A percentile compares a stretch with the other conserved stretches of the same genome.
These are phyloP conservation scores for Bidens hawaiensis DNA, from an alignment of 140 eudicot genomes.

Conservation along the genomic window DNA sequence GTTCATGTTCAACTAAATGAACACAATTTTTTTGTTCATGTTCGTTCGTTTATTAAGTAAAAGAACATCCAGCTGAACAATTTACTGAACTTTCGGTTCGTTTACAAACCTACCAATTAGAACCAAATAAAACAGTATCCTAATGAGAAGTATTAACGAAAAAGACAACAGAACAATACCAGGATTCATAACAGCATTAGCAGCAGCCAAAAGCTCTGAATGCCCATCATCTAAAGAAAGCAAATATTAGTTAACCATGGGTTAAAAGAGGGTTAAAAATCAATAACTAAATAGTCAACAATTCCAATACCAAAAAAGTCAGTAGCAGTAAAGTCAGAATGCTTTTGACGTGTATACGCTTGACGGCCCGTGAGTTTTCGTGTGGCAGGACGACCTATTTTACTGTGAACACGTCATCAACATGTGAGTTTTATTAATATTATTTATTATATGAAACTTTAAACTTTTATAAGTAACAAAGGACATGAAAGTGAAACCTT, in stretches of 20 bases:
- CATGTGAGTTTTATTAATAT: not conserved
- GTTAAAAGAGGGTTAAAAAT: conserved; percentile 2
- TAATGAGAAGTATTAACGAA: not conserved
- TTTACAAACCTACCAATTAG: conserved; percentile 16
- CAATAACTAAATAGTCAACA: not conserved
- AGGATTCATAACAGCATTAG: conserved; percentile 52
- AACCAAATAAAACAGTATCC: not conserved
- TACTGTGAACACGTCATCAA: conserved; percentile 40
- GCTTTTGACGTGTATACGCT: conserved; percentile 68
- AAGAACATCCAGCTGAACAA: too few relatives aligned
- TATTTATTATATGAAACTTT: too few relatives aligned
- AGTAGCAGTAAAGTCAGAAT: conserved; percentile 37
- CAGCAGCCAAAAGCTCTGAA: conserved; percentile 70
- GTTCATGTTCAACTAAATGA: too few relatives aligned
- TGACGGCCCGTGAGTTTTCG: conserved; percentile 80
- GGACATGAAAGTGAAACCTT: conserved; percentile 42
- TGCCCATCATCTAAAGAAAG: conserved; percentile 77
- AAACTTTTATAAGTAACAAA: not conserved
- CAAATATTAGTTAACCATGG: conserved; percentile 26
- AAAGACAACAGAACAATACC: conserved; percentile 35
- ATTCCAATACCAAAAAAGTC: conserved; percentile 61
- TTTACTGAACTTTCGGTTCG: too few relatives aligned
- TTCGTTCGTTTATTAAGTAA: too few relatives aligned
- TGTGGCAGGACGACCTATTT: conserved; percentile 61
- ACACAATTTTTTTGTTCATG: too few relatives aligned